A percentile compares a stretch with the other conserved stretches of the same genome.
phyloP scores from a whole-genome alignment of 2,329 filamentous ascomycete genomes.

The Pseudogymnoascus sp. region DNA sequence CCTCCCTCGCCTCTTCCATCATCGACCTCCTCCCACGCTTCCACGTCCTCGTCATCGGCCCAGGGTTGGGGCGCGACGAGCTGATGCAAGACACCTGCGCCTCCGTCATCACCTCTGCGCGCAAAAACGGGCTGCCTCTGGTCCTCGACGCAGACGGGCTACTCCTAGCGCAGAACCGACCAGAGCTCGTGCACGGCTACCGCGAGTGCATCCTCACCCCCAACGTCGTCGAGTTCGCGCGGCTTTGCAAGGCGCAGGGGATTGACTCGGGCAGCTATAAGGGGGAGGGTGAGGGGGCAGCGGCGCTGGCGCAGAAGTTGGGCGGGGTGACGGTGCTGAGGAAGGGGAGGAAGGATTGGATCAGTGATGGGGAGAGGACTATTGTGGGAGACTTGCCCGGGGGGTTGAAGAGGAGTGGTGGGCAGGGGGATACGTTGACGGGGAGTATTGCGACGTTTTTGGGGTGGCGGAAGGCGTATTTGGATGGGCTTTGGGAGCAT shows the following conservation, averaged over 20 bases:
- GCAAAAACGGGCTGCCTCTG: constrained; percentile 62
- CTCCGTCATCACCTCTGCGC: constrained; percentile 69
- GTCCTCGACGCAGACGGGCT: constrained; percentile 90
- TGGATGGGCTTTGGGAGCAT: constrained; percentile 70
- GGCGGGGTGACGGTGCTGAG: constrained; percentile 87
- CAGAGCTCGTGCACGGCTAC: constrained; percentile 72
- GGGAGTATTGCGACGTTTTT: constrained; percentile 82
- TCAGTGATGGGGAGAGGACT: constrained; percentile 72
- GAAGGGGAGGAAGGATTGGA: constrained; percentile 75
- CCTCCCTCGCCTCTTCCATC: constrained; percentile 56
- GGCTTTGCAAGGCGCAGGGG: constrained; percentile 67
- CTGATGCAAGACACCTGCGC: constrained; percentile 84
- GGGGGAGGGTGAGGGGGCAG: constrained; percentile 37
- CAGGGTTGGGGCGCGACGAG: constrained; percentile 79
- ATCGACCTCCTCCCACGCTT: constrained; percentile 75
- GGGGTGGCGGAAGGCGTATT: constrained; percentile 80
- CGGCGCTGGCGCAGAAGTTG: constrained; percentile 62
- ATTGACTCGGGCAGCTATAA: constrained; percentile 46
- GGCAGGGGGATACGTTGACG: constrained; percentile 92
- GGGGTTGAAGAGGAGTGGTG: constrained; percentile 81
- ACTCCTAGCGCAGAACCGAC: constrained; percentile 64
- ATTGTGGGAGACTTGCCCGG: constrained; percentile 69
- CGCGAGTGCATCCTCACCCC: constrained; percentile 81
- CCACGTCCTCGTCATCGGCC: constrained; percentile 87
- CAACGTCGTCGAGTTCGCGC: constrained; percentile 86